Base-by-base conservation (phyloP, 1,284 basidiomycete genomes). In the Microbotryum intermedium region DNA sequence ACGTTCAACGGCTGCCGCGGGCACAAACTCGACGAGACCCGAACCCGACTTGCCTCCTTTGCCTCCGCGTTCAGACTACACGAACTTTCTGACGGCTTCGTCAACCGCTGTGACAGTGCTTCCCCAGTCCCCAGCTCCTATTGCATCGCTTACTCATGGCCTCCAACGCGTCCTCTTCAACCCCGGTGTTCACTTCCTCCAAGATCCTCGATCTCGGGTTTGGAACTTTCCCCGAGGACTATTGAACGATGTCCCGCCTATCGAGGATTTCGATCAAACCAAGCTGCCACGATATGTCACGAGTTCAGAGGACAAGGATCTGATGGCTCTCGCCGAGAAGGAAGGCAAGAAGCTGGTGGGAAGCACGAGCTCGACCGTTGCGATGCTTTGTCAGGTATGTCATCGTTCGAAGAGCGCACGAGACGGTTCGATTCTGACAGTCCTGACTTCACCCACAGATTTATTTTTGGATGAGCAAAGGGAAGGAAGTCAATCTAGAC, bases 241-340 rank as follows among this genome's bases (percentile, higher is more conserved):
- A 16, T 55, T 68, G 50, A 66, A 67, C 47, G 46, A 60, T 44
- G 83, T 97, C 49, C 88, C 92, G 0, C 79, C 83, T 58, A 84
- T 91, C 3, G 82, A 82, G n/a, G 83, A 93, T 53, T 97, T 97
- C 70, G 90, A 87, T n/a, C 95, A 91, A 62, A 83, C 88, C 60
- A 82, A 88, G 1, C 75, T 93, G 0, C 79, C 82, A 4, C 80
- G 82, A 0, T 98, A 97, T 70, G 76, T 90, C 42, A 86, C 81
- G 30, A 91, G 90, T 61, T 91, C 88, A 5, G 78, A 80, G 58
- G 94, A 98, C 71, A 72, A 82, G 63, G 87, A 87, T 61, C 77
- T 97, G 6, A 78, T 80, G 58, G 71, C 74, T 4, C 75, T 95
- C 18, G 86, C 87, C 0, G 78, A 81, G 66, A 74, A 75, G 44